phyloP scores from a whole-genome alignment of 805 yeast species.

The Priceomyces castillae region DNA sequence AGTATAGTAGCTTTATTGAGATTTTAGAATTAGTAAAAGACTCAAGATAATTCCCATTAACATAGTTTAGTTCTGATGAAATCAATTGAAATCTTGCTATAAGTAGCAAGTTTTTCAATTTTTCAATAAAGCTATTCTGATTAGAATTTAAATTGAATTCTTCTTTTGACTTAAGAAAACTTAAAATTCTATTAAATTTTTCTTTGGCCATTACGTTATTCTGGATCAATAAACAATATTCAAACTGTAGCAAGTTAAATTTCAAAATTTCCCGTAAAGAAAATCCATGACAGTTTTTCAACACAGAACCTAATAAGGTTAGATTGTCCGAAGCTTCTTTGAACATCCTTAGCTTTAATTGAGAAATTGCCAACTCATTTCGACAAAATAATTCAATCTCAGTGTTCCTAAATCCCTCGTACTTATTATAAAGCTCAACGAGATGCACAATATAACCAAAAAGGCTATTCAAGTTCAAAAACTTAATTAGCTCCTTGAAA shows the following conservation, averaged over 20 bases:
- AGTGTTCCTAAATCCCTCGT: background rate
- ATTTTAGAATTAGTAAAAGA: constrained; percentile 44
- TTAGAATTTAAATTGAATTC: constrained; percentile 24
- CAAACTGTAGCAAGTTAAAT: constrained; percentile 31
- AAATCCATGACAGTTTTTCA: constrained; percentile 8
- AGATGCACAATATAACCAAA: constrained; percentile 19
- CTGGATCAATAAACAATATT: constrained; percentile 18
- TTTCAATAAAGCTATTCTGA: constrained; percentile 14
- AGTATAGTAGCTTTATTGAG: constrained; percentile 50
- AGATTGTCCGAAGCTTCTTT: constrained; percentile 16
- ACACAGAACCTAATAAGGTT: constrained; percentile 11
- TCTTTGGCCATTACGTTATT: constrained; percentile 19
- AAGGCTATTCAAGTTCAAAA: constrained; percentile 26
- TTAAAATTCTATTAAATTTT: constrained; percentile 22
- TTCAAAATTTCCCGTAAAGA: constrained; percentile 14
- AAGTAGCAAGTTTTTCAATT: constrained; percentile 25
- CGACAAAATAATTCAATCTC: constrained; percentile 9
- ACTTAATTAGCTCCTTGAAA: constrained; percentile 17
- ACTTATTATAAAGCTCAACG: constrained; percentile 16
- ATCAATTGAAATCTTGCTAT: constrained; percentile 37
- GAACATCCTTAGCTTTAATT: constrained; percentile 7
- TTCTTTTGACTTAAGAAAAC: constrained; percentile 22
- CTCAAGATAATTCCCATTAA: constrained; percentile 18
- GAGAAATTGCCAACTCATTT: constrained; percentile 12
- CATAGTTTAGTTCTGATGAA: constrained; percentile 21